Conservation (phyloP, 352 stramenopile genomes). For the Albugo candida region DNA sequence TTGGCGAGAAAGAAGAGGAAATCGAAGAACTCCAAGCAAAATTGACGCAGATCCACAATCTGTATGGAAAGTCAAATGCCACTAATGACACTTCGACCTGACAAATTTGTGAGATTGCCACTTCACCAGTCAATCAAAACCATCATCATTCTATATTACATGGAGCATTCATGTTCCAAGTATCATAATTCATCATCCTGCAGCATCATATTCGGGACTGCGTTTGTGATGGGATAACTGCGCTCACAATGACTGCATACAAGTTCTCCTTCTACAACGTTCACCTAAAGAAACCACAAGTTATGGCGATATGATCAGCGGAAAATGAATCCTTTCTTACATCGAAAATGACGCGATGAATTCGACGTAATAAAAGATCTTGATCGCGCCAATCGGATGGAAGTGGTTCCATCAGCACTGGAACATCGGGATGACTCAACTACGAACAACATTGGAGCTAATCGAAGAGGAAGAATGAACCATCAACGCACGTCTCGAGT, state of each 20-base stretch:
- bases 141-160: too few species aligned
- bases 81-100: too few species aligned
- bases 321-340: constrained; percentile 17
- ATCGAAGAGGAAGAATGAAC: background rate
- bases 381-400: constrained; percentile 29
- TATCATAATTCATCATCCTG: constrained; percentile 69
- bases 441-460: constrained; percentile 7
- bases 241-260: constrained; percentile 72
- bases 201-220: constrained; percentile 71
- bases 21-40: constrained; percentile 64
- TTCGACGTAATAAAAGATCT: constrained; percentile 49
- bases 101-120: too few species aligned
- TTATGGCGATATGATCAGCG: background rate
- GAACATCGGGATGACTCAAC: constrained; percentile 65
- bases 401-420: constrained; percentile 40
- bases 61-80: constrained; percentile 28
- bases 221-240: constrained; percentile 56
- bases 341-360: constrained; percentile 67
- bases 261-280: constrained; percentile 69
- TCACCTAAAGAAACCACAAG: constrained; percentile 22
- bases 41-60: constrained; percentile 53
- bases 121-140: too few species aligned
- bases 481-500: constrained; percentile 35
- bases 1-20: constrained; percentile 74
- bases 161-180: too few species aligned